These are phyloP conservation scores for Syzygium aqueum DNA, from an alignment of 345 rosid genomes.

Conservation along the genomic window DNA sequence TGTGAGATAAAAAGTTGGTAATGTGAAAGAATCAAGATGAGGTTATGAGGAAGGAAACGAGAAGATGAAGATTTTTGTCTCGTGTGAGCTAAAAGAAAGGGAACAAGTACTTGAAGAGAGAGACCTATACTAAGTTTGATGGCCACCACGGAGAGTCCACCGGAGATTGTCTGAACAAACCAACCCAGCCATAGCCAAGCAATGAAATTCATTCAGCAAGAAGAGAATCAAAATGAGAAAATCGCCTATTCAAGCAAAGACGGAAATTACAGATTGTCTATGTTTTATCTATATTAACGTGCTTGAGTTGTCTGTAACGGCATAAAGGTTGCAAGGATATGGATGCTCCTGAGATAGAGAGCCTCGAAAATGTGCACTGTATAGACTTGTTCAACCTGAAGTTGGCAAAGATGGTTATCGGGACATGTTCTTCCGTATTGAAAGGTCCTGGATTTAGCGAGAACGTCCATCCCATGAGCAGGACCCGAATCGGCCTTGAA, in stretches of 20 bases:
- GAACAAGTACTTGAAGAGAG: constrained; percentile 51
- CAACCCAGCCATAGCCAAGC: constrained; percentile 87
- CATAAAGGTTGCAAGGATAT: constrained; percentile 5
- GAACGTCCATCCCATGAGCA: constrained; percentile 23
- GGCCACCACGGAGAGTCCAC: constrained; percentile 99
- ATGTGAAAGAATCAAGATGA: neutral
- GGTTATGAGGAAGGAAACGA: neutral
- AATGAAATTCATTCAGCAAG: constrained; percentile 16
- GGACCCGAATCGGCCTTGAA: constrained; percentile 14
- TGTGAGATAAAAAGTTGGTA: neutral
- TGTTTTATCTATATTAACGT: neutral
- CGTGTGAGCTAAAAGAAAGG: neutral
- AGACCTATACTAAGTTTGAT: constrained; percentile 64
- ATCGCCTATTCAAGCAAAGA: neutral
- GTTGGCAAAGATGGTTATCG: constrained; percentile 47
- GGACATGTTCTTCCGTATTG: constrained; percentile 40
- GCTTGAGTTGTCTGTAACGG: constrained; percentile 36
- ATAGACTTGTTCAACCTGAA: constrained; percentile 30
- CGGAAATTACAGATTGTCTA: neutral
- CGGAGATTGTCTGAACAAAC: constrained; percentile 49
- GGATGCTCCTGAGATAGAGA: constrained; percentile 27
- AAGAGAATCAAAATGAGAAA: neutral
- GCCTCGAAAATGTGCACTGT: constrained; percentile 35
- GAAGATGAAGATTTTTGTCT: neutral
- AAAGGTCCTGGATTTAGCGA: constrained; percentile 47